Percentiles rank a stretch among this genome's conserved stretches.
Evolutionary conservation across 805 yeast genomes (phyloP).

Genomic region (Schizosaccharomyces octosporus): DNA sequence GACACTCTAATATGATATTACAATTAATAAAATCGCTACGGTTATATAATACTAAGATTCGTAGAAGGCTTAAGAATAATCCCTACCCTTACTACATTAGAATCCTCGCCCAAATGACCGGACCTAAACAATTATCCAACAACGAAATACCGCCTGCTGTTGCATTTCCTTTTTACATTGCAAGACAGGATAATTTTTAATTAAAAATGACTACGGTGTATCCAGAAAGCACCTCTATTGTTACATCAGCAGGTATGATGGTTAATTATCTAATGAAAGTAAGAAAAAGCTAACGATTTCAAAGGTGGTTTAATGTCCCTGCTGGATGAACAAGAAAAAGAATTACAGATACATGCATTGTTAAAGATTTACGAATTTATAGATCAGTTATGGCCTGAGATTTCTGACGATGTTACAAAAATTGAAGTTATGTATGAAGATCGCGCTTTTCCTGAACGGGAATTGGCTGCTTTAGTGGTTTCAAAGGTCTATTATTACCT

Average conservation of each 20-base stretch:
- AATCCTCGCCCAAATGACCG: neutral
- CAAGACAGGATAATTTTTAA: neutral
- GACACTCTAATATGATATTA: neutral
- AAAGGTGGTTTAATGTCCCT: constrained; percentile 58
- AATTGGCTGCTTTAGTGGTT: constrained; percentile 73
- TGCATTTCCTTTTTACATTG: neutral
- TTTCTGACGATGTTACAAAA: constrained; percentile 67
- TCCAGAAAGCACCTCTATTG: neutral
- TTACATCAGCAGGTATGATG: neutral
- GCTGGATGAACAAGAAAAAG: constrained; percentile 54
- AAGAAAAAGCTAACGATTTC: neutral
- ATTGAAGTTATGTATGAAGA: constrained; percentile 86
- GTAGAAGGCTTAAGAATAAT: too few relatives aligned
- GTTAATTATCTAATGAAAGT: neutral
- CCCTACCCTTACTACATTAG: neutral
- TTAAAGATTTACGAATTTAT: constrained; percentile 56
- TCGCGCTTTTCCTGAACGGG: constrained; percentile 43
- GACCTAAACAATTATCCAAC: neutral
- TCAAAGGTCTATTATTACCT: constrained; percentile 70
- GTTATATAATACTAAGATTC: neutral
- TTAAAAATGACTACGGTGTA: neutral
- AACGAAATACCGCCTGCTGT: neutral
- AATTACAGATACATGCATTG: constrained; percentile 63
- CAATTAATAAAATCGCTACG: neutral
- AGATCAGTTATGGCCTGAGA: constrained; percentile 90